Percentiles rank a stretch among this genome's conserved stretches.
phyloP scores from a whole-genome alignment of 2,329 filamentous ascomycete species.

The Alternaria sp. region DNA sequence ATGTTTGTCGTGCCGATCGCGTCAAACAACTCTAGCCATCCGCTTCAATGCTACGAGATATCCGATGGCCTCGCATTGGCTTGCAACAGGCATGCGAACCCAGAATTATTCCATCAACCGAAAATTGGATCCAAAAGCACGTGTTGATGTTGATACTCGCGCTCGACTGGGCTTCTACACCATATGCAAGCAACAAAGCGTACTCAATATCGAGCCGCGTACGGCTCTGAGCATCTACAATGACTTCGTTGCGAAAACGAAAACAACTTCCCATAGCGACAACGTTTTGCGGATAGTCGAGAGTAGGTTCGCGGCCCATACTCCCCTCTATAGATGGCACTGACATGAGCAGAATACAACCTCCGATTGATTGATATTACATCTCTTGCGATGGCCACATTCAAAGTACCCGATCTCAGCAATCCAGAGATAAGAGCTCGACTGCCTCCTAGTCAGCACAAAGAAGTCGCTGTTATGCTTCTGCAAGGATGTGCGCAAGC shows the following conservation, averaged over 20 bases:
- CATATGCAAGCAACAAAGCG: slow-evolving; percentile 20
- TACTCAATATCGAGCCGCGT: slow-evolving; percentile 20
- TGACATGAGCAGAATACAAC: slow-evolving; percentile 32
- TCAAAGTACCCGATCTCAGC: slow-evolving; percentile 31
- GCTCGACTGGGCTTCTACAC: slow-evolving; percentile 27
- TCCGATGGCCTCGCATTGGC: not conserved
- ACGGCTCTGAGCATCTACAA: slow-evolving; percentile 31
- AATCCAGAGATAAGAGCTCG: slow-evolving; percentile 23
- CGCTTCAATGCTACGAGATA: slow-evolving; percentile 10
- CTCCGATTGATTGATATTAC: slow-evolving; percentile 30
- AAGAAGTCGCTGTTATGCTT: slow-evolving; percentile 20
- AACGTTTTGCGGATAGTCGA: slow-evolving; percentile 26
- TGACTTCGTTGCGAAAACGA: slow-evolving; percentile 31
- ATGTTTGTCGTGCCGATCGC: slow-evolving; percentile 29
- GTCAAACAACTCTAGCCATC: slow-evolving; percentile 5
- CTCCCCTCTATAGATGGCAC: not conserved
- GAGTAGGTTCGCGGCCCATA: slow-evolving; percentile 19
- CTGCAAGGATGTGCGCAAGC: slow-evolving; percentile 38
- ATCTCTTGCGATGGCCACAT: slow-evolving; percentile 33
- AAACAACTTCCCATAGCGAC: slow-evolving; percentile 22
- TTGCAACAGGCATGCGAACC: not conserved
- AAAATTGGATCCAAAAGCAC: slow-evolving; percentile 22
- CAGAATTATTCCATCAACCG: slow-evolving; percentile 23
- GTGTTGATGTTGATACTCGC: slow-evolving; percentile 29
- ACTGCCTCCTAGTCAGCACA: slow-evolving; percentile 35